Evolutionary conservation across 768 basidiomycete species (phyloP).

Genomic region (Daedalea quercina): DNA sequence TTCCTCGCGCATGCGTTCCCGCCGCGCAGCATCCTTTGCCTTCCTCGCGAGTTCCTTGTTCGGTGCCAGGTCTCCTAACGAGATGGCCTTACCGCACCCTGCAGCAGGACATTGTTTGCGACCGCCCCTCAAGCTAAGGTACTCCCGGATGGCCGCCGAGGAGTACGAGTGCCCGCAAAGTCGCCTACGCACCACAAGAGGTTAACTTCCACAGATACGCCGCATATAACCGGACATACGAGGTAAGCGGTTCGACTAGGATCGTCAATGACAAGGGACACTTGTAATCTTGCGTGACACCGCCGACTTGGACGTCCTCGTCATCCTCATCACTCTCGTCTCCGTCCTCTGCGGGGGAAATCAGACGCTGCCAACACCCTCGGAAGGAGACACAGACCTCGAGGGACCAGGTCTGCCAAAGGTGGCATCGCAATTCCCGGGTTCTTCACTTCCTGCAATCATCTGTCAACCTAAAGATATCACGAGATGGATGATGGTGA

Average conservation of each 20-base stretch:
- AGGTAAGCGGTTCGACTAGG: slow-evolving; percentile 71
- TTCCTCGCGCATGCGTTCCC: slow-evolving; percentile 33
- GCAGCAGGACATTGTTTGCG: slow-evolving; percentile 57
- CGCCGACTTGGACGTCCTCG: slow-evolving; percentile 86
- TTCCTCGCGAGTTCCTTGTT: slow-evolving; percentile 58
- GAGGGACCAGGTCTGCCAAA: background rate
- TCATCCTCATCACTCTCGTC: slow-evolving; percentile 74
- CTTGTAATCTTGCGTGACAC: slow-evolving; percentile 73
- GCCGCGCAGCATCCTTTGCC: slow-evolving; percentile 51
- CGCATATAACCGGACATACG: slow-evolving; percentile 44
- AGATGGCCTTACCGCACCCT: slow-evolving; percentile 61
- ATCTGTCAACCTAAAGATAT: background rate
- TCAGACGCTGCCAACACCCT: background rate
- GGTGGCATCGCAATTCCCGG: slow-evolving; percentile 65
- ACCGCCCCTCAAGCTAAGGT: slow-evolving; percentile 34
- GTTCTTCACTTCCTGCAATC: slow-evolving; percentile 59
- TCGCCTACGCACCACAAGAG: slow-evolving; percentile 31
- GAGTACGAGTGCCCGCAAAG: slow-evolving; percentile 84
- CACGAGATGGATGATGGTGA: background rate
- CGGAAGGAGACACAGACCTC: background rate
- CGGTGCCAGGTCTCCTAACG: slow-evolving; percentile 39
- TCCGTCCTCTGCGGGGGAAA: slow-evolving; percentile 53
- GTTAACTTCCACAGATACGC: background rate
- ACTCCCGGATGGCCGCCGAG: slow-evolving; percentile 56
- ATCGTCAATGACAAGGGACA: slow-evolving; percentile 73